Evolutionary conservation across 176 grass and related monocot species (phyloP).

Genomic region (Cymbopogon citratus): DNA sequence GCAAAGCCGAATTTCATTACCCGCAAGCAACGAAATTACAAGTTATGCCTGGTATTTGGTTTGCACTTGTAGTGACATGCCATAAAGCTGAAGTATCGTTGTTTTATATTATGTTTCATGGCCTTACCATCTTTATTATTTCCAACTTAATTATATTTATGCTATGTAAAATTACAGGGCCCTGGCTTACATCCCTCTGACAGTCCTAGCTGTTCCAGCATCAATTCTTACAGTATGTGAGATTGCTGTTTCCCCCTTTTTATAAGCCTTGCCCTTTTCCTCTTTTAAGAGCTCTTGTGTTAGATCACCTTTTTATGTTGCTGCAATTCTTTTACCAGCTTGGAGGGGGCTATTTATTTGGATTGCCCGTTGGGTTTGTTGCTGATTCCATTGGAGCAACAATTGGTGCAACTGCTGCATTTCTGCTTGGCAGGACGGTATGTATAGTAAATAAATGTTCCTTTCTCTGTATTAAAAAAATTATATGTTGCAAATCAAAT

Average conservation of each 20-base stretch:
- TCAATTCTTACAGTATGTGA: slow-evolving; percentile 82
- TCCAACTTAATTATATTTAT: slow-evolving; percentile 7
- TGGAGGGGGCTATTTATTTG: slow-evolving; percentile 98
- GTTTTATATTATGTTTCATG: not conserved
- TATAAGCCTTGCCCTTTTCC: not conserved
- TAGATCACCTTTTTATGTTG: not conserved
- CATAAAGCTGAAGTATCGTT: not conserved
- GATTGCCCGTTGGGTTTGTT: slow-evolving; percentile 86
- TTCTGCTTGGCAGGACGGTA: slow-evolving; percentile 98
- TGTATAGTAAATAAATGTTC: not conserved
- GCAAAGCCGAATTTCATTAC: too few relatives aligned
- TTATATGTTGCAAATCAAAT: not conserved
- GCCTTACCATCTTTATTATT: not conserved
- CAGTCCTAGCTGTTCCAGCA: slow-evolving; percentile 94
- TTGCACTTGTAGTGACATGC: not conserved
- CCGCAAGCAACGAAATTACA: too few relatives aligned
- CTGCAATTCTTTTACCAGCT: slow-evolving; percentile 53
- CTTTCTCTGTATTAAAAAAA: not conserved
- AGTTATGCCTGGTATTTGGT: slow-evolving; percentile 12
- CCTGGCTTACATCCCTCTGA: slow-evolving; percentile 88
- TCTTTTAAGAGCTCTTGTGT: not conserved
- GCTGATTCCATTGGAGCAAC: slow-evolving; percentile 97
- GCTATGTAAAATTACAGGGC: slow-evolving; percentile 57
- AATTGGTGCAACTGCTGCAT: slow-evolving; percentile 95
- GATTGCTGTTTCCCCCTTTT: not conserved